Conservation (phyloP, 2,329 filamentous ascomycete genomes). For the Scedosporium boydii region DNA sequence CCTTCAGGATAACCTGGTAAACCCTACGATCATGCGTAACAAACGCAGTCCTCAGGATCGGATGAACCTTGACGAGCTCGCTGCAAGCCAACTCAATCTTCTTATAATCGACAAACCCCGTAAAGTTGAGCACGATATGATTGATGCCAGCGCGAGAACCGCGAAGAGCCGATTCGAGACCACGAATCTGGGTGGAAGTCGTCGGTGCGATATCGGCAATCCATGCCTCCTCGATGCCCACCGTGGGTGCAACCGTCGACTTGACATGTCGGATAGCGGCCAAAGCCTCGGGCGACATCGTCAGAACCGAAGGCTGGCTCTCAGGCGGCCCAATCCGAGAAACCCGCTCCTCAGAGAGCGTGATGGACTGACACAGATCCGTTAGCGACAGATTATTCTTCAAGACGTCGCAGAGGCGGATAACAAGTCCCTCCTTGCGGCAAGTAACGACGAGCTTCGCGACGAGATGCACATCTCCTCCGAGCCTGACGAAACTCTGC, state of each 20-base stretch:
- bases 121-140: constrained; percentile 39
- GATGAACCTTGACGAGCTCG: constrained; percentile 33
- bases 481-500: constrained; percentile 35
- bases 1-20: constrained; percentile 31
- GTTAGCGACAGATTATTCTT: constrained; percentile 27
- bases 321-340: not conserved
- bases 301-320: not conserved
- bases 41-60: constrained; percentile 46
- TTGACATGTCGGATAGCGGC: not conserved
- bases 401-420: constrained; percentile 34
- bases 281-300: not conserved
- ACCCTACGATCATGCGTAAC: constrained; percentile 33
- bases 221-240: constrained; percentile 24
- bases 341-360: constrained; percentile 11
- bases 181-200: constrained; percentile 35
- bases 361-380: constrained; percentile 31
- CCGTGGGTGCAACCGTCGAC: constrained; percentile 27
- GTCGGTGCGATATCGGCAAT: constrained; percentile 40
- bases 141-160: constrained; percentile 32
- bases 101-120: constrained; percentile 28
- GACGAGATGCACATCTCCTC: constrained; percentile 36
- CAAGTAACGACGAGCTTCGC: constrained; percentile 33
- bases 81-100: constrained; percentile 37
- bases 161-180: constrained; percentile 38
- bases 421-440: constrained; percentile 28